Percentiles rank a stretch among this genome's conserved stretches.
phyloP scores from a whole-genome alignment of 2,329 filamentous ascomycete species.

The Colletotrichum echinochloae region DNA sequence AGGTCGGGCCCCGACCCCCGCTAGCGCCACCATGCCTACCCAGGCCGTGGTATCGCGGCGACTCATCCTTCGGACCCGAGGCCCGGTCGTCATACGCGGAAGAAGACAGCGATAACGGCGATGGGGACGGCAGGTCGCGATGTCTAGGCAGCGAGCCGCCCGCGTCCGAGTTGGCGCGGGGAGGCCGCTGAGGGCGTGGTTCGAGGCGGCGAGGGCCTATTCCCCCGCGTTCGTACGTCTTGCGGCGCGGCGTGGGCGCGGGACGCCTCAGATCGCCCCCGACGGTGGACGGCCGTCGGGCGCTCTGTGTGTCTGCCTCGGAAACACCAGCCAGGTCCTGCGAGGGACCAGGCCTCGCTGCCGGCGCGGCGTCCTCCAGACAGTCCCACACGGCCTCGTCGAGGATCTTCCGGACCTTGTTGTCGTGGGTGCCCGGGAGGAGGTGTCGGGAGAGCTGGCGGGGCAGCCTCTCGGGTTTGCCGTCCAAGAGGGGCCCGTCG shows the following conservation, averaged over 20 bases:
- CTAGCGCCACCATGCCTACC: neutral
- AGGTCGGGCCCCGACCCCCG: constrained; percentile 10
- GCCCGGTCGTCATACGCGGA: constrained; percentile 11
- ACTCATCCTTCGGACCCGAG: constrained; percentile 8
- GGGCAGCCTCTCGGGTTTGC: constrained; percentile 79
- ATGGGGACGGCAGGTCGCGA: constrained; percentile 5
- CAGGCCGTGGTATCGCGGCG: constrained; percentile 20
- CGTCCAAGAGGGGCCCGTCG: constrained; percentile 63
- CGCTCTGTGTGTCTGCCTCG: constrained; percentile 20
- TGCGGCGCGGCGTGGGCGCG: neutral
- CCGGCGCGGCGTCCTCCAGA: constrained; percentile 38
- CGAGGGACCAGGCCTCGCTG: neutral
- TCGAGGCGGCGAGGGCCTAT: neutral
- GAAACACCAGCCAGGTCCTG: neutral
- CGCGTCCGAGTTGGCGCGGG: constrained; percentile 30
- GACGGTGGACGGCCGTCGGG: neutral
- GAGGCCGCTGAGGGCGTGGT: constrained; percentile 7
- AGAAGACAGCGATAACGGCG: neutral
- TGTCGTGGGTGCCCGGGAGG: constrained; percentile 71
- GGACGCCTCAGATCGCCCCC: constrained; percentile 14
- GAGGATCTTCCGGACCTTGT: constrained; percentile 68
- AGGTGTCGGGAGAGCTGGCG: constrained; percentile 81
- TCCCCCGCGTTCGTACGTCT: constrained; percentile 22
- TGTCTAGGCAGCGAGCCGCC: constrained; percentile 10
- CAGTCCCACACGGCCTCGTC: constrained; percentile 68